Base-by-base conservation (phyloP, 2,329 filamentous ascomycete species). In the Pseudocercospora eumusae region DNA sequence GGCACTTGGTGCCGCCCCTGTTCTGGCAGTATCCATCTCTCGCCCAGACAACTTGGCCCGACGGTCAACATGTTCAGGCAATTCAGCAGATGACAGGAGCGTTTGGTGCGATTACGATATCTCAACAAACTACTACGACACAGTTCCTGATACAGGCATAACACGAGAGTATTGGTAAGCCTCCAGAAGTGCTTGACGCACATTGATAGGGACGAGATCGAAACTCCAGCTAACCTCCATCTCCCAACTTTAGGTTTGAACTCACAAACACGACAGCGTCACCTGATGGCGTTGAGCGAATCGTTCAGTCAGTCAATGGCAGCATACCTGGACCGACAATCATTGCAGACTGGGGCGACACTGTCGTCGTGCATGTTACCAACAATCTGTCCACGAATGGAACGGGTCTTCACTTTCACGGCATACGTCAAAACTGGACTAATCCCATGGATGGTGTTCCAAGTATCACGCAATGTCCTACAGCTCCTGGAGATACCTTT, bases 381-480 rank as follows among this genome's bases (percentile, higher is more conserved):
- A 71, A 80, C 53, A 75, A 69, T 18, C 72, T 80, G 1, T 42
- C 56, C 7, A 68, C 74, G 27, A 82, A 83, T 60, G 82, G 81
- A 40, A 83, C 80, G 10, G 72, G 78, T 7, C 75, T 83, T 33
- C 81, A 83, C 66, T 83, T 78, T 76, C 82, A 83, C 62, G 82
- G 82, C 31, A 69, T 83, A 9, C 71, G 81, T 25, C 78, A 79
- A 63, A 81, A 74, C 64, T 82, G 79, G 68, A 85, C 81, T 1
- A 86, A 86, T 69, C 69, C 77, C 15, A 76, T 79, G 59, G 81
- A 83, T 60, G 81, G 81, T 47, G 79, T 78, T 50, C 75, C 76
- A 52, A 76, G 77, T 28, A 71, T 84, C 45, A 83, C 82, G n/a
- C 86, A 91, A 73, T 91, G 88, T 65, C 88, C 88, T 1, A 85